Base-by-base conservation (phyloP, 176 grass and related monocot species). In the Eleusine coracana region DNA sequence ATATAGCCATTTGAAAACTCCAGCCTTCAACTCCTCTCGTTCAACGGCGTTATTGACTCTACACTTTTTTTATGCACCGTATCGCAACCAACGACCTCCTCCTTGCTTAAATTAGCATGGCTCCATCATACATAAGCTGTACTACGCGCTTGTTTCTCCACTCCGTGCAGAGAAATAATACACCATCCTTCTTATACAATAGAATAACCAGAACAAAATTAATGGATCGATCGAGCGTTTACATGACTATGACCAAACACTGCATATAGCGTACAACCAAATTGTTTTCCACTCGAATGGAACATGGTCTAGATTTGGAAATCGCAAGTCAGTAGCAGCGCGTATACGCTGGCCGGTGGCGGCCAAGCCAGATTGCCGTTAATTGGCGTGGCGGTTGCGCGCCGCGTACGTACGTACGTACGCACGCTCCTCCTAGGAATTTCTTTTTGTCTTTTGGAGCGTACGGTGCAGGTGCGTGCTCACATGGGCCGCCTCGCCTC, bases 381-480 rank as follows among this genome's bases (percentile, higher is more conserved):
- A 66, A 66, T 16, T 16, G 5, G 15, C 45, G 63, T 39, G 29
- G 46, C 64, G 46, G 77, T 79, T 51, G 49, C 77, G n/a, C 64
- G 64, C 76, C 76, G 76, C 77, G 77, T 67, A 79, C 51, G 55
- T 15, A 2, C 41, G 70, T 31, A 15, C 71, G 46, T 29, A 6
- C 41, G 70, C 17, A 15, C 71, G 46, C 17, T 16, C 23, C 13
- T 45, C 18, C 46, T 2, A 27, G 73, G 38, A 23, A 7, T 21
- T 21, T 4, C 6, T 61, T 61, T 75, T 40, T 40, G 1, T 6
- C 3, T 34, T 15, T 1, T 1, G 20, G 6, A 41, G 10, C 54
- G 23, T 28, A 63, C 25, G 60, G 60, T 29, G 25, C 60, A 63
- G 60, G 60, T 20, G 60, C 60, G 60, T 14, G 60, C 25, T 28